These are phyloP conservation scores for Kalanchoe fedtschenkoi DNA, from an alignment of 164 flowering plant species.

Conservation along the genomic window DNA sequence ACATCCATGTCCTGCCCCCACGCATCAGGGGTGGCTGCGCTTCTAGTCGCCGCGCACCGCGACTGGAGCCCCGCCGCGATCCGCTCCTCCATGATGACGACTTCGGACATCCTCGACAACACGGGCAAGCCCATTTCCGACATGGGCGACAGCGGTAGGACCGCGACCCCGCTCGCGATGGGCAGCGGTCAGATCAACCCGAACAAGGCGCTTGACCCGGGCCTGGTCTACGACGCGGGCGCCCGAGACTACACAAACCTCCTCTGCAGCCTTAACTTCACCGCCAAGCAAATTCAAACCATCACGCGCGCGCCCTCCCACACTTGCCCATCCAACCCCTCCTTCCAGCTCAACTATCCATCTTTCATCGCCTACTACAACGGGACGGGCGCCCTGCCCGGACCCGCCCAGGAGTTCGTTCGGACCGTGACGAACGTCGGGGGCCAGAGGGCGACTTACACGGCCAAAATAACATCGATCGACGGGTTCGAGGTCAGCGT, in stretches of 20 bases:
- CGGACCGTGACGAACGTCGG: conserved; percentile 62
- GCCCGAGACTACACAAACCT: conserved; percentile 38
- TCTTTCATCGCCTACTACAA: conserved; percentile 49
- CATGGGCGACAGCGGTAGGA: conserved; percentile 8
- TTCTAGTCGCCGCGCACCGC: conserved; percentile 44
- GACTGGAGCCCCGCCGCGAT: conserved; percentile 72
- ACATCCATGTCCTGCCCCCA: conserved; percentile 79
- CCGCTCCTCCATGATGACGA: conserved; percentile 69
- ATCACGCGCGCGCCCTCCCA: conserved; percentile 23
- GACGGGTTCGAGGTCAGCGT: conserved; percentile 38
- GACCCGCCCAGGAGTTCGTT: conserved; percentile 20
- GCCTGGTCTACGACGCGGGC: conserved; percentile 40
- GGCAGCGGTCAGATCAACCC: conserved; percentile 68
- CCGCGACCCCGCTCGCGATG: conserved; percentile 49
- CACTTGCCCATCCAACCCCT: conserved; percentile 21
- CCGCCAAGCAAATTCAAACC: conserved; percentile 25
- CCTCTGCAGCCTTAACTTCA: conserved; percentile 46
- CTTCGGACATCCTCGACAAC: conserved; percentile 34
- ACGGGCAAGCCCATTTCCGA: conserved; percentile 30
- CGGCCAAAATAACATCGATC: conserved; percentile 22
- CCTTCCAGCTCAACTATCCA: conserved; percentile 61
- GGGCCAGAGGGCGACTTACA: conserved; percentile 25
- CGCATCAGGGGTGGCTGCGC: conserved; percentile 52
- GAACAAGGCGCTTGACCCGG: conserved; percentile 62
- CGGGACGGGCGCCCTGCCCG: conserved; percentile 10